Evolutionary conservation across 2,329 filamentous ascomycete species (phyloP), one percentile per base, ranked within the genome.

Genomic region (Colletotrichum acutatum): DNA sequence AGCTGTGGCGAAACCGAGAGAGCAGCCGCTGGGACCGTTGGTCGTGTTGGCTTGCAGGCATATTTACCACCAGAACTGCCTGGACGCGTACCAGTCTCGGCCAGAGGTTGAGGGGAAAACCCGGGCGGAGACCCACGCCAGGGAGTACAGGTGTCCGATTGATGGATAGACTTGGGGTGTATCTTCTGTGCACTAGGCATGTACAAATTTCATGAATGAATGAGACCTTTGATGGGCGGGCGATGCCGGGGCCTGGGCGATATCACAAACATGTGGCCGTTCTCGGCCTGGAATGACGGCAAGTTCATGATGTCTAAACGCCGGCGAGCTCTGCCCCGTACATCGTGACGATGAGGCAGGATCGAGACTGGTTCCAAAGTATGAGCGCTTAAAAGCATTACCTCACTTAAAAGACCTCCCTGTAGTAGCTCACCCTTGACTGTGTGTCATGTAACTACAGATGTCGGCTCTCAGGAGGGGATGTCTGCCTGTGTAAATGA

Each of bases 11-110:
- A 81, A 78, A 74, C 54, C 62, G 19, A 57, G 32, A 32, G 81
- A 88, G 74, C 88, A 87, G 60, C 83, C 88, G n/a, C 85, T 92
- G 22, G 92, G 91, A 9, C 87, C 90, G 56, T 80, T 94, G 65
- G 90, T 94, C 11, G 88, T 94, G 61, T 83, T 94, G 77, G 92
- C 91, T 26, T 94, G 92, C 79, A 86, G 92, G 68, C 92, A 94
- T 80, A 89, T 93, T 22, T 93, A 92, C 77, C 92, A 94, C 82
- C 87, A 91, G 79, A 85, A 84, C 30, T 95, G 92, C 78, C 83
- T 94, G 52, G 93, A 96, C 79, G 87, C 90, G 72, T 81, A 92
- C 76, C 89, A 90, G 76, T 87, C 86, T 42, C 85, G 88, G 74
- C 85, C 86, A 68, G 87, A 86, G 75, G 80, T 84, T 78, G 85